Evolutionary conservation across 352 stramenopile species (phyloP), one percentile per base, ranked within the genome.

Genomic region (Pythium insidiosum): DNA sequence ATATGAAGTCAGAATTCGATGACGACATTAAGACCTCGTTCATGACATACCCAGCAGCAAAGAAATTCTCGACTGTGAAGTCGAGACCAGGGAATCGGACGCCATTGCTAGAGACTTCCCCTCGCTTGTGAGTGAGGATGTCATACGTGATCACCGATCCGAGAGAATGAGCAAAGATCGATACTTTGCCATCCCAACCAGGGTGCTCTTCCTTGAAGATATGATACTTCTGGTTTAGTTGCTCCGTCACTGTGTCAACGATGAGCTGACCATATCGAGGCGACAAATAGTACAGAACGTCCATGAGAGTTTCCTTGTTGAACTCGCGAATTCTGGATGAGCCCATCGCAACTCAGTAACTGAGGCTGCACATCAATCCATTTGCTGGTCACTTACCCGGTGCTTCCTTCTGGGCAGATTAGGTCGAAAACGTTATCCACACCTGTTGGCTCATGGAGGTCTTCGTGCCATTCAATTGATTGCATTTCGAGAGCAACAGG

Each of bases 231-330:
- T 95, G 68, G 38, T 88, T 94, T 9, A 94, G 60, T 50, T 94
- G 76, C 37, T 86, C 56, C 13, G 79, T 90, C 39, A 97, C 88
- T 5, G 89, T 88, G 61, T 96, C 73, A 33, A 97, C 69, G 37
- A 97, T 95, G 16, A 95, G 62, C 47, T 97, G 88, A 6, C 90
- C 84, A 53, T 96, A 95, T 3, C 80, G 66, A 26, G 87, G 83
- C 15, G 78, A 94, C 53, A 97, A 63, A 61, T 96, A 97, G 39
- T 95, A 97, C 4, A 97, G 54, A n/a, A 96, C 77, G 43, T 97
- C 89, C 80, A 97, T 94, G 24, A 97, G 66, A 0, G 89, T 96
- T 58, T 96, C 88, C 53, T 97, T 97, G 52, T 85, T 95, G 53
- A 97, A 97, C 23, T 95, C 71, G 30, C 89, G 72, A 54, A 97